Conservation (phyloP, 345 rosid species). For the Populus ilicifolia region DNA sequence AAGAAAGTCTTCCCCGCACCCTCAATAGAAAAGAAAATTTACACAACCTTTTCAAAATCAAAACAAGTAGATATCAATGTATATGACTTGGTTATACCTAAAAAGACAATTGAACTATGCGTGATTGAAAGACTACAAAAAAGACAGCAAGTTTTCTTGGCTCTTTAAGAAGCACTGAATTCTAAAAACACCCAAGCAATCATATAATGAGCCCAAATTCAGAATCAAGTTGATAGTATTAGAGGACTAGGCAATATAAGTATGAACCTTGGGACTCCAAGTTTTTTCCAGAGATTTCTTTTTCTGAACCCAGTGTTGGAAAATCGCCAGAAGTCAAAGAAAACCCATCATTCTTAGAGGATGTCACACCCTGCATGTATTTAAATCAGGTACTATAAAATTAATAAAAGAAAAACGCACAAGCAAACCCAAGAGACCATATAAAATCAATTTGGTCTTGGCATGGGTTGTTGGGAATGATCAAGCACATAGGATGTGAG, state of each 20-base stretch:
- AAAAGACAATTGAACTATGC: neutral
- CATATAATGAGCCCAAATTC: slow-evolving; percentile 7
- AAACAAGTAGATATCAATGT: neutral
- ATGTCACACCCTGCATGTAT: slow-evolving; percentile 59
- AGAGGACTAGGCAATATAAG: slow-evolving; percentile 5
- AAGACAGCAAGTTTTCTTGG: neutral
- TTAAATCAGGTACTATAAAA: slow-evolving; percentile 5
- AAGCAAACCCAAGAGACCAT: neutral
- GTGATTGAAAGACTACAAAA: neutral
- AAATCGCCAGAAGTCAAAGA: slow-evolving; percentile 89
- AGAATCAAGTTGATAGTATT: neutral
- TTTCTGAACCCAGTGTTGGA: slow-evolving; percentile 92
- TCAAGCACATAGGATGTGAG: neutral
- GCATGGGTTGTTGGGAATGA: neutral
- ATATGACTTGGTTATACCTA: neutral
- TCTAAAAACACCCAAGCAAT: neutral
- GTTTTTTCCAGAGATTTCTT: slow-evolving; percentile 52
- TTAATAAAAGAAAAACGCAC: neutral
- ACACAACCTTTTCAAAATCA: neutral
- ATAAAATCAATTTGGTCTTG: neutral
- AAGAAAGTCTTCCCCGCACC: neutral
- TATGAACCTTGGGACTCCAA: slow-evolving; percentile 58
- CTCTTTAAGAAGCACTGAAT: neutral
- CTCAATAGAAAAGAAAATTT: neutral
- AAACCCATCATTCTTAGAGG: slow-evolving; percentile 69